Evolutionary conservation across 2,329 filamentous ascomycete genomes (phyloP).

Genomic region (Colletotrichum sp.): DNA sequence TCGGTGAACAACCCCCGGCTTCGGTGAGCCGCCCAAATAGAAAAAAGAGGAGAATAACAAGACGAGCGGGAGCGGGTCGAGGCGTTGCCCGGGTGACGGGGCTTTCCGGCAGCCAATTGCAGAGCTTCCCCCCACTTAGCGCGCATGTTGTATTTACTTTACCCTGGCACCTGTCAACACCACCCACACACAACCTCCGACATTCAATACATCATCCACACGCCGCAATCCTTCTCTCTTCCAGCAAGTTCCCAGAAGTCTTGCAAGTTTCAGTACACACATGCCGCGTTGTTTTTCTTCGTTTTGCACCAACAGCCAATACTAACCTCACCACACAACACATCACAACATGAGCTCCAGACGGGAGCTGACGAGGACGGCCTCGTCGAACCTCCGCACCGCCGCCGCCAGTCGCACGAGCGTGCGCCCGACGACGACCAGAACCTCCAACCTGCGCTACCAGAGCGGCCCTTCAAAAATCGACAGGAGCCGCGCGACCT

Average conservation of each 20-base stretch:
- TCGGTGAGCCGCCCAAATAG: not conserved
- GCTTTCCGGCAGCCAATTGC: not conserved
- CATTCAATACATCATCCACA: not conserved
- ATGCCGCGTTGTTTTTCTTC: not conserved
- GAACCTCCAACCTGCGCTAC: slow-evolving; percentile 21
- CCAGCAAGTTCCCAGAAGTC: not conserved
- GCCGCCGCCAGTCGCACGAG: slow-evolving; percentile 11
- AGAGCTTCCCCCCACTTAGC: not conserved
- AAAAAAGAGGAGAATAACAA: not conserved
- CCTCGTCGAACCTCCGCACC: slow-evolving; percentile 14
- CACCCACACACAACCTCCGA: not conserved
- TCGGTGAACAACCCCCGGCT: not conserved
- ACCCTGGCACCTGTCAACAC: slow-evolving; percentile 17
- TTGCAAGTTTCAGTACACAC: not conserved
- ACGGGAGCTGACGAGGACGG: slow-evolving; percentile 23
- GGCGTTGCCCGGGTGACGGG: not conserved
- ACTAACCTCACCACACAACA: not conserved
- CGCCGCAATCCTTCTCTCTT: not conserved
- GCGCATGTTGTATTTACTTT: slow-evolving; percentile 20
- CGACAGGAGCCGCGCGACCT: slow-evolving; percentile 56
- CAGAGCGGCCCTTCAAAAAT: slow-evolving; percentile 23
- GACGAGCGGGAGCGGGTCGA: not conserved
- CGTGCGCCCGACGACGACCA: slow-evolving; percentile 15
- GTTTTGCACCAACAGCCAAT: not conserved
- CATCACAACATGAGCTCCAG: slow-evolving; percentile 18